A percentile compares a stretch with the other conserved stretches of the same genome.
These are phyloP conservation scores for Colletotrichum sp. DNA, from an alignment of 2,329 filamentous ascomycete genomes.

Conservation along the genomic window DNA sequence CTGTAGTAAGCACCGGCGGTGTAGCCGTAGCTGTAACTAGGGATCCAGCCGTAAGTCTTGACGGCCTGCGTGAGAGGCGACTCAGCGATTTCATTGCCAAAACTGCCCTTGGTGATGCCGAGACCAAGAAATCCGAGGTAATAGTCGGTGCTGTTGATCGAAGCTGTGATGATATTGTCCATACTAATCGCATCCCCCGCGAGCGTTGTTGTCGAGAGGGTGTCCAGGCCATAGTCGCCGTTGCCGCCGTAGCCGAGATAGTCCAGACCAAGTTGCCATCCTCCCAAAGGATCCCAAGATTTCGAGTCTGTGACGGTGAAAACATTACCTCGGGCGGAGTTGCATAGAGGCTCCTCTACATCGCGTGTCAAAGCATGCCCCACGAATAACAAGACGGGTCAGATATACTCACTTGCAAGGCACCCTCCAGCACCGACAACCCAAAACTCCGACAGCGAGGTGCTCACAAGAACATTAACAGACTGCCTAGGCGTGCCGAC, in stretches of 20 bases:
- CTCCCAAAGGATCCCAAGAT: conserved; percentile 64
- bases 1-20: conserved; percentile 78
- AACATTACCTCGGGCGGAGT: conserved; percentile 60
- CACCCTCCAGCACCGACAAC: conserved; percentile 66
- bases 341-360: conserved; percentile 58
- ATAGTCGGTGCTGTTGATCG: conserved; percentile 60
- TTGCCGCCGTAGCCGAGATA: conserved; percentile 65
- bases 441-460: conserved; percentile 75
- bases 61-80: conserved; percentile 63
- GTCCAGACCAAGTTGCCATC: conserved; percentile 64
- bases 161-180: conserved; percentile 51
- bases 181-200: conserved; percentile 44
- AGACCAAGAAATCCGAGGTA: conserved; percentile 62
- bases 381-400: neutral
- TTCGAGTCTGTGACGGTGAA: conserved; percentile 60
- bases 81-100: conserved; percentile 53
- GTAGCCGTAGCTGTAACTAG: conserved; percentile 77
- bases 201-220: conserved; percentile 44
- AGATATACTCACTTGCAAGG: conserved; percentile 44
- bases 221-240: conserved; percentile 68
- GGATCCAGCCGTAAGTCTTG: conserved; percentile 63
- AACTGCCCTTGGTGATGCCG: conserved; percentile 59
- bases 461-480: conserved; percentile 60
- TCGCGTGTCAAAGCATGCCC: conserved; percentile 18
- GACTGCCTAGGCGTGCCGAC: conserved; percentile 49